These are phyloP conservation scores for Arabis alpina DNA, from an alignment of 345 rosid species.

Conservation along the genomic window DNA sequence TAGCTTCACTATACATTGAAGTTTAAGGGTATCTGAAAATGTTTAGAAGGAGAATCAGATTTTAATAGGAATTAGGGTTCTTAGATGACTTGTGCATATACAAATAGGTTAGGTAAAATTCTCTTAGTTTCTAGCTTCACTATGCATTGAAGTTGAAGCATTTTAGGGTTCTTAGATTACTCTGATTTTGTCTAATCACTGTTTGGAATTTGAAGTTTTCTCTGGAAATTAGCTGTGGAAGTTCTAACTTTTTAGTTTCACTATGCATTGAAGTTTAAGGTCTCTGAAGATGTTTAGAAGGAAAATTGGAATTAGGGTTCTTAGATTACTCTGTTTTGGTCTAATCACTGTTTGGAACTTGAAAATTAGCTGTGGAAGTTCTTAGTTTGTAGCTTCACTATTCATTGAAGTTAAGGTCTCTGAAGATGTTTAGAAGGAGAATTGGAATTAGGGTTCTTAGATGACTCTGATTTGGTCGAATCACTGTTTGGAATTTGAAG, in stretches of 20 bases:
- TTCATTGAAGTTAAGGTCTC: no score
- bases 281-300: no score
- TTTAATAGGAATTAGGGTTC: not conserved
- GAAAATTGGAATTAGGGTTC: not conserved
- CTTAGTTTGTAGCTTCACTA: slow-evolving; percentile 3
- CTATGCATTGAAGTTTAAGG: no score
- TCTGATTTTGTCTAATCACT: not conserved
- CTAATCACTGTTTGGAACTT: not conserved
- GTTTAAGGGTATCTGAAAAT: not conserved
- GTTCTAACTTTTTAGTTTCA: not conserved
- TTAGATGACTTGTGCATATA: no score
- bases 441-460: not conserved
- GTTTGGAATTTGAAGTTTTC: not conserved
- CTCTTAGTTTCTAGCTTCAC: not conserved
- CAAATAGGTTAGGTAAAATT: not conserved
- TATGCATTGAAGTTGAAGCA: no score
- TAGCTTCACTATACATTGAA: no score
- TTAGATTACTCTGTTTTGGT: not conserved
- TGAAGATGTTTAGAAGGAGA: no score
- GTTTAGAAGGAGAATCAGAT: not conserved
- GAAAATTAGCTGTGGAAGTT: slow-evolving; percentile 33
- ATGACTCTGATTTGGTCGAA: not conserved
- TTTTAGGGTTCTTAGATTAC: not conserved
- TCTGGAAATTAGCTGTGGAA: no score
- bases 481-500: not conserved